Base-by-base conservation (phyloP, 2,329 filamentous ascomycete species). In the Leptodontidium sp. region DNA sequence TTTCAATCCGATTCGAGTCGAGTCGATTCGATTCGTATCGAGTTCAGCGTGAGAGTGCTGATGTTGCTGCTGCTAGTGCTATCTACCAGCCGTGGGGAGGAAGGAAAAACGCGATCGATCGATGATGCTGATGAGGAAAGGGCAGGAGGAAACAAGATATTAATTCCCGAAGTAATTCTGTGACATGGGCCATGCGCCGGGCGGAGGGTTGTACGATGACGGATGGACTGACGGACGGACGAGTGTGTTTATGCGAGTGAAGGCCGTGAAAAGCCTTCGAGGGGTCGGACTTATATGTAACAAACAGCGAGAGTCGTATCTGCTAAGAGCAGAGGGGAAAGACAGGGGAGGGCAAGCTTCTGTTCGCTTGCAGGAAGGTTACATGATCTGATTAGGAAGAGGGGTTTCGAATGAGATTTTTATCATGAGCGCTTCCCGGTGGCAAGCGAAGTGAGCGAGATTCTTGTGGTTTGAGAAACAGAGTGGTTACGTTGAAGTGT, bases 241-340 rank as follows among this genome's bases (percentile, higher is more conserved):
- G 38, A n/a, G 58, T 58, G 26, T 21, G 65, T 64, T 66, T 69
- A 64, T 70, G 70, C 64, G 70, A 43, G 38, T 24, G 59, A 62
- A 64, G 45, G 64, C 65, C 64, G 67, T 47, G 66, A 24, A 49
- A 58, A 59, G 64, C 47, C 67, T 24, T 40, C 70, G 29, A 66
- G 53, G 64, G 64, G 57, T 52, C 3, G 47, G 61, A 67, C 58
- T 62, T 73, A 58, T 75, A 76, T 77, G 69, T 74, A 68, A 74
- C 75, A 75, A 73, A 71, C 64, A 74, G 71, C 67, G 70, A 75
- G 71, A 74, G 72, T 75, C 72, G 64, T 76, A 69, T 69, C 72
- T 74, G 73, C 71, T 63, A 66, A 68, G 40, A 68, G 74, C 73
- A 74, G 72, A 69, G 64, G 61, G 69, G 65, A 73, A 72, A 65